phyloP scores from a whole-genome alignment of 805 yeast genomes.

The Yarrowia sp. region DNA sequence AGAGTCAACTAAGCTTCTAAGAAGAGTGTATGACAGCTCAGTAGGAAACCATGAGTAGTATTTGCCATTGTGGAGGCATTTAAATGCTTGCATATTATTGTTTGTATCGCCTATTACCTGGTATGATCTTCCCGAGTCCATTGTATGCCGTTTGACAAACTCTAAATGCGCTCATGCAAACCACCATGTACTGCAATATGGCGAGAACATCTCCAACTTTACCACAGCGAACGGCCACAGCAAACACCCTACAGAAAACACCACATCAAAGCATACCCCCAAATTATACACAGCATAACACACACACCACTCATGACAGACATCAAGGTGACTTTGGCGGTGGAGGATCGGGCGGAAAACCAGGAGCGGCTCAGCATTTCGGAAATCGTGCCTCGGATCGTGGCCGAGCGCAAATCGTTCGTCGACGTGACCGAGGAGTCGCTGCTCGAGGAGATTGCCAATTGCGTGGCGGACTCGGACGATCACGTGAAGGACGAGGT shows the following conservation, averaged over 20 bases:
- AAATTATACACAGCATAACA: not conserved
- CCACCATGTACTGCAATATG: no score
- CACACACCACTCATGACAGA: slow-evolving; percentile 6
- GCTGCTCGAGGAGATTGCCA: slow-evolving; percentile 47
- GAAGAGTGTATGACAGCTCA: no score
- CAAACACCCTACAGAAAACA: not conserved
- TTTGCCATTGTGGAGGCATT: no score
- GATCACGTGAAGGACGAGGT: slow-evolving; percentile 6
- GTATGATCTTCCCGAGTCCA: no score
- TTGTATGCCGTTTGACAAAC: no score
- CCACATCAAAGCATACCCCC: not conserved
- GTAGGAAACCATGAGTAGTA: no score
- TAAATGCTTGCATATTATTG: no score
- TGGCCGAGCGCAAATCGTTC: slow-evolving; percentile 60
- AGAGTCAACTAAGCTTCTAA: no score
- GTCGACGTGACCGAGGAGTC: slow-evolving; percentile 56
- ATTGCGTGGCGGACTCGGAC: slow-evolving; percentile 29
- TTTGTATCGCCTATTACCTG: no score
- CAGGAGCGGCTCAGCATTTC: slow-evolving; percentile 32
- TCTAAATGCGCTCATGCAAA: no score
- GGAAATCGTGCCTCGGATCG: slow-evolving; percentile 55
- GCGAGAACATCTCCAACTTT: no score
- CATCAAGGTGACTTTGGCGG: slow-evolving; percentile 23
- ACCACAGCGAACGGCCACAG: not conserved
- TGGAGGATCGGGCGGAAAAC: slow-evolving; percentile 23